Conservation (phyloP, 2,329 filamentous ascomycete genomes). For the Septoria petroselini region DNA sequence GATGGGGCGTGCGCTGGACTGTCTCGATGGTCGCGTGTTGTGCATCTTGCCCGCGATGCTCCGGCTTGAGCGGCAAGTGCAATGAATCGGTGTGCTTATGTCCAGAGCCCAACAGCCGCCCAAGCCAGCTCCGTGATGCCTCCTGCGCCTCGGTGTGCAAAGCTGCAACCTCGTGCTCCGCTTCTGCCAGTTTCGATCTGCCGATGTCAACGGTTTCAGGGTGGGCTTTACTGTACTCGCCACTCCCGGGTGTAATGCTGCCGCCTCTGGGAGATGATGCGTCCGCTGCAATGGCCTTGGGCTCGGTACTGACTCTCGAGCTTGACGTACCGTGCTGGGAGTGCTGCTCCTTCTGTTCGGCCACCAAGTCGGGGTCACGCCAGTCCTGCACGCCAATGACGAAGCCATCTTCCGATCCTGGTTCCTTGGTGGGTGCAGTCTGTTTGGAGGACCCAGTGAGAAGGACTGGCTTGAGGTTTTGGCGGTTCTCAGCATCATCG, state of each 20-base stretch:
- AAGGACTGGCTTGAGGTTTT: constrained; percentile 44
- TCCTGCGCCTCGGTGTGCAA: constrained; percentile 23
- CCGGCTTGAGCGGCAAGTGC: background rate
- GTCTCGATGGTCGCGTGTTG: constrained; percentile 8
- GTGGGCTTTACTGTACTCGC: constrained; percentile 59
- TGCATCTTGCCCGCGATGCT: constrained; percentile 16
- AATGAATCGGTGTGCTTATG: constrained; percentile 13
- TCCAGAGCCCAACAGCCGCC: constrained; percentile 26
- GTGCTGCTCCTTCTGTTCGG: constrained; percentile 38
- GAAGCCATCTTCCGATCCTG: constrained; percentile 59
- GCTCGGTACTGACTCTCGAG: constrained; percentile 20
- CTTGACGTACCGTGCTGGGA: constrained; percentile 26
- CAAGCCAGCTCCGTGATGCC: constrained; percentile 29
- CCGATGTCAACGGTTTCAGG: constrained; percentile 29
- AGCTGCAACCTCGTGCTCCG: constrained; percentile 18
- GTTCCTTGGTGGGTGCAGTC: constrained; percentile 34
- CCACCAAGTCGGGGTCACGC: constrained; percentile 73
- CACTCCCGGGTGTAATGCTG: constrained; percentile 69
- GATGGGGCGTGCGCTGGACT: constrained; percentile 18
- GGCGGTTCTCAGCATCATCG: constrained; percentile 42
- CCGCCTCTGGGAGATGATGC: constrained; percentile 51
- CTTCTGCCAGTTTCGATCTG: constrained; percentile 15
- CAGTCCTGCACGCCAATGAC: constrained; percentile 84
- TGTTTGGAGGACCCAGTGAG: constrained; percentile 34
- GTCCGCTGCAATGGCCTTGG: constrained; percentile 30